A percentile compares a stretch with the other conserved stretches of the same genome.
These are phyloP conservation scores for Flaveria trinervia DNA, from an alignment of 129 eudicot species.

Conservation along the genomic window DNA sequence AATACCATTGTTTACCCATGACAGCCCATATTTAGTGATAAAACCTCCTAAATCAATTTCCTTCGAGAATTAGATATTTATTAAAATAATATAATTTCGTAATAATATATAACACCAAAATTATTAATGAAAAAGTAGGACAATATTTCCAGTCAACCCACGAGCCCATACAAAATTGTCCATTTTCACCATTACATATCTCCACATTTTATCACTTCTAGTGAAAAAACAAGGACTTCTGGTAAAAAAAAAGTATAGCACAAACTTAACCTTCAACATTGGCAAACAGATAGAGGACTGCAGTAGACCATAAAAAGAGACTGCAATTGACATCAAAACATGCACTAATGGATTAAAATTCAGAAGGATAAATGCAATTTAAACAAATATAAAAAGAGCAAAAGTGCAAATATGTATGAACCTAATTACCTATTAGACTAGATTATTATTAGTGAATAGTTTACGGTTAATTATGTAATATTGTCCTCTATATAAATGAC, in stretches of 20 bases:
- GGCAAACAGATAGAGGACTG: slow-evolving; percentile 71
- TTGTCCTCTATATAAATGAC: too few species aligned
- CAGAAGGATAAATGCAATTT: background rate
- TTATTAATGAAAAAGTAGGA: background rate
- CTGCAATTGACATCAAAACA: slow-evolving; percentile 40
- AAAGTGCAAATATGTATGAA: background rate
- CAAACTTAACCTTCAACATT: slow-evolving; percentile 62
- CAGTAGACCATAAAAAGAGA: slow-evolving; percentile 73
- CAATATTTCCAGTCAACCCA: background rate
- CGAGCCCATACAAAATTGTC: background rate
- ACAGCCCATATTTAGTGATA: background rate
- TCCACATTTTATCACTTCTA: background rate
- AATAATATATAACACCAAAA: background rate
- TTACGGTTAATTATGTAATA: too few species aligned
- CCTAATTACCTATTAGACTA: slow-evolving; percentile 10
- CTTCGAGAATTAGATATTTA: background rate
- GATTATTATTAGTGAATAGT: too few species aligned
- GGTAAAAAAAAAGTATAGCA: background rate
- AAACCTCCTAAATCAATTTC: background rate
- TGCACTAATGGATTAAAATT: slow-evolving; percentile 18
- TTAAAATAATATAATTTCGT: background rate
- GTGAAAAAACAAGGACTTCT: slow-evolving; percentile 1
- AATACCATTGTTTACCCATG: too few species aligned
- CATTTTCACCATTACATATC: background rate
- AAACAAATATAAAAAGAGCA: background rate